These are phyloP conservation scores for Cystobasidium onofrii DNA, from an alignment of 768 basidiomycete species.

Conservation along the genomic window DNA sequence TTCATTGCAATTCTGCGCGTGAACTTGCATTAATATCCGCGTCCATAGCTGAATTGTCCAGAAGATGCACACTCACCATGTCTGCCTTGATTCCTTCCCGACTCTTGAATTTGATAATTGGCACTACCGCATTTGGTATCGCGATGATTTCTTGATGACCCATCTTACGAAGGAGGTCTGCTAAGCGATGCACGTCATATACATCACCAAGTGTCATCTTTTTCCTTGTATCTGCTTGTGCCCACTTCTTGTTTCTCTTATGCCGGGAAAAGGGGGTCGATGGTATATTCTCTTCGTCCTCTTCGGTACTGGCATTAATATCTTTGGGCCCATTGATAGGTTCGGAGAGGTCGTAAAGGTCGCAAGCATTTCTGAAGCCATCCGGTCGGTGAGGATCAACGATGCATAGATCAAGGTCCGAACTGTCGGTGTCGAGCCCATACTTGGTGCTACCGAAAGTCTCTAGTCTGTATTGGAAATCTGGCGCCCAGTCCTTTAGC, in stretches of 20 bases:
- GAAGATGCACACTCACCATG: slow-evolving; percentile 29
- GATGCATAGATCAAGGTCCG: slow-evolving; percentile 41
- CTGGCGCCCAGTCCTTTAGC: not conserved
- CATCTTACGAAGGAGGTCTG: not conserved
- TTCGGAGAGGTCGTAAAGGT: not conserved
- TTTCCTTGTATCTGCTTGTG: not conserved
- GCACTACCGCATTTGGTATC: slow-evolving; percentile 43
- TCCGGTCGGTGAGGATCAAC: slow-evolving; percentile 39
- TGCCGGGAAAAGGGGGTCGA: slow-evolving; percentile 39
- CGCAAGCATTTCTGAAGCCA: slow-evolving; percentile 38
- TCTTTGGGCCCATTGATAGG: not conserved
- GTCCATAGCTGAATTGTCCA: too few relatives aligned
- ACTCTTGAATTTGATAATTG: slow-evolving; percentile 40
- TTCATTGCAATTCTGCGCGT: slow-evolving; percentile 60
- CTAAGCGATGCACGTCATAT: slow-evolving; percentile 11
- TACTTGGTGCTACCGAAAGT: slow-evolving; percentile 39
- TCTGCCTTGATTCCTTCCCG: slow-evolving; percentile 36
- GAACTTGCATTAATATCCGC: too few relatives aligned
- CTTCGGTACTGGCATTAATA: not conserved
- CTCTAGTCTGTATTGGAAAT: slow-evolving; percentile 32
- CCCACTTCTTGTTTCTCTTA: slow-evolving; percentile 8
- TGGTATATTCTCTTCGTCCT: not conserved
- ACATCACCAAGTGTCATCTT: not conserved
- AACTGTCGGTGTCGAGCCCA: slow-evolving; percentile 37
- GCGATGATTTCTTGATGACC: slow-evolving; percentile 33